Evolutionary conservation across 164 flowering plant species (phyloP), one percentile per base, ranked within the genome.

Genomic region (Vitis rupestris): DNA sequence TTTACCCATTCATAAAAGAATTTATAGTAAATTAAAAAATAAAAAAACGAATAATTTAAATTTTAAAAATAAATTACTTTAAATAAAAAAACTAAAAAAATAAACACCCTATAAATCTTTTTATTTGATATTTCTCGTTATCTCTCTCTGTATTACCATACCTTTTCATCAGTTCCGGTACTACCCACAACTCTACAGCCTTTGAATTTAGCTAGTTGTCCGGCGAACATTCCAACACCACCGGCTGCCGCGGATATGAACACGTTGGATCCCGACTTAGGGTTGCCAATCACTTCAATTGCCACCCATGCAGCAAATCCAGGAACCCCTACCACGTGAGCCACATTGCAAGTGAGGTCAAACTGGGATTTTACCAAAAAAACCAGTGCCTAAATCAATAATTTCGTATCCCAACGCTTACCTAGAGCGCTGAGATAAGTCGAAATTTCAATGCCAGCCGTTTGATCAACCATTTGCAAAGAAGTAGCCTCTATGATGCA

Each of bases 291-390:
- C 50, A 78, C 62, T 54, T 67, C 74, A 49, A 84, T 73, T 37
- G 76, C 88, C 52, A 80, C 70, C 85, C 85, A 84, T 51, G 88
- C 88, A 13, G 88, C 69, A 68, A 84, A 81, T 5, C 88, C 85
- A 19, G 85, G 79, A 2, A 82, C 16, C 47, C 86, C 88, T 84
- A 47, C 44, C 44, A 31, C 44, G 44, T 31, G 44, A 6, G 44
- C 44, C 44, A 31, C 7, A 31, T 31, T 6, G 7, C 44, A 31
- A 4, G 44, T 31, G 5, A 31, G 44, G 44, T 3, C 44, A 31
- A 31, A 66, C 27, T 51, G 19, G 10, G 7, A 27, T 27, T 31
- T 16, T 5, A 30, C 13, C 9, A 30, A 27, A 27, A 61, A 51
- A 0, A 0, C 3, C 10, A 61, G 0, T 17, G 16, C 1, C 4